Evolutionary conservation across 257 asterid genomes (phyloP), one percentile per base, ranked within the genome.

Genomic region (Craterostigma plantagineum): DNA sequence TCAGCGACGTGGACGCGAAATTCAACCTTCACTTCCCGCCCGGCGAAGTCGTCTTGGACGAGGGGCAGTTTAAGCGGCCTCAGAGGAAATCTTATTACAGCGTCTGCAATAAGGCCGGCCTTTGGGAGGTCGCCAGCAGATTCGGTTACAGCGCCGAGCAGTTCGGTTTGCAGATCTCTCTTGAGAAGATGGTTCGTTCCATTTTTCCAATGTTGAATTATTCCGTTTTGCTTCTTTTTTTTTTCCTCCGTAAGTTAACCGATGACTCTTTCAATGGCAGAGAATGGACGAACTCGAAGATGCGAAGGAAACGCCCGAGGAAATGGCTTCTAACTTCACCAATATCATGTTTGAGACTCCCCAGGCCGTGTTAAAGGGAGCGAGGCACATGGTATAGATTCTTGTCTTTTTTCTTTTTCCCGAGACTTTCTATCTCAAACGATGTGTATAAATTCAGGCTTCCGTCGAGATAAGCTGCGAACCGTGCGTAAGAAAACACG

Each of bases 301-400:
- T 73, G 83, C 95, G 5, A 83, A 60, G 68, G 99, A 90, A 70
- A 75, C 94, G 11, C 99, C 99, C 7, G 95, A 79, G 49, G 99
- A 90, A 63, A 77, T 79, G 84, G 95, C 95, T 46, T 77, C 87
- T 16, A 77, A 64, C 58, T 90, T 75, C 64, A 83, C 94, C 14
- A 76, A 86, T 56, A 68, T 65, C 0, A 69, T 75, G 91, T 83
- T 83, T 45, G 91, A 76, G 52, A 71, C 86, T 38, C 81, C 99
- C 14, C 91, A 77, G 64, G 79, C 75, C 37, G 99, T 90, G 59
- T 73, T 83, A 56, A 75, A 71, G 60, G 95, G 92, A 9, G 93
- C 99, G 37, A 76, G 99, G 68, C 94, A 79, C 79, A 90, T 90
- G 99, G 99, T 90, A 79, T 18, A 63, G n/a, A n/a, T n/a, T n/a